phyloP scores from a whole-genome alignment of 768 basidiomycete species.

The Lactarius evosmus region DNA sequence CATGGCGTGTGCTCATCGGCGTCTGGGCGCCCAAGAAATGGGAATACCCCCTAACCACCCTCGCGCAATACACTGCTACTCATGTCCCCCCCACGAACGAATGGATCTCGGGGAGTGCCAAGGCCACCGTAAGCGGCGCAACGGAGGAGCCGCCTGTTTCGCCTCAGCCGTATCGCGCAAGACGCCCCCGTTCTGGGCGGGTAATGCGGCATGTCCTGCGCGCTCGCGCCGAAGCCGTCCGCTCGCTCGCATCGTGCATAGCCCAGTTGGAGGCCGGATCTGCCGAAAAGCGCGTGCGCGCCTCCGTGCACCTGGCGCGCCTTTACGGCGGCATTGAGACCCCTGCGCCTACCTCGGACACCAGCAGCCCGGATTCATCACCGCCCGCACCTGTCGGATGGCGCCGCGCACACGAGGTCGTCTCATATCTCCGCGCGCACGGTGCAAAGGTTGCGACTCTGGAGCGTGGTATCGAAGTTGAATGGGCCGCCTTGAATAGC shows the following conservation, averaged over 20 bases:
- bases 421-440: constrained; percentile 60
- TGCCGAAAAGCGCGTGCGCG: constrained; percentile 48
- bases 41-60: constrained; percentile 74
- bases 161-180: constrained; percentile 30
- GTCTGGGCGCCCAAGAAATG: constrained; percentile 85
- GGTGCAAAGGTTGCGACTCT: constrained; percentile 69
- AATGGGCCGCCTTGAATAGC: constrained; percentile 70
- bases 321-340: constrained; percentile 42
- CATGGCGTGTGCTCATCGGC: constrained; percentile 96
- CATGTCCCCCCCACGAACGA: constrained; percentile 61
- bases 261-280: constrained; percentile 50
- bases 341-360: constrained; percentile 28
- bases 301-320: constrained; percentile 48
- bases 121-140: constrained; percentile 31
- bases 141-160: constrained; percentile 24
- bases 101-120: constrained; percentile 57
- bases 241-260: constrained; percentile 70
- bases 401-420: constrained; percentile 67
- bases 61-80: constrained; percentile 71
- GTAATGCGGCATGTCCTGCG: constrained; percentile 88
- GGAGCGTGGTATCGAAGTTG: constrained; percentile 48
- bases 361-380: constrained; percentile 31
- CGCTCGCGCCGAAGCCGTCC: constrained; percentile 78
- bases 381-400: constrained; percentile 42
- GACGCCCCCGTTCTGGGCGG: constrained; percentile 69